Evolutionary conservation across 2,329 filamentous ascomycete genomes (phyloP).

Genomic region (Colletotrichum sp.): DNA sequence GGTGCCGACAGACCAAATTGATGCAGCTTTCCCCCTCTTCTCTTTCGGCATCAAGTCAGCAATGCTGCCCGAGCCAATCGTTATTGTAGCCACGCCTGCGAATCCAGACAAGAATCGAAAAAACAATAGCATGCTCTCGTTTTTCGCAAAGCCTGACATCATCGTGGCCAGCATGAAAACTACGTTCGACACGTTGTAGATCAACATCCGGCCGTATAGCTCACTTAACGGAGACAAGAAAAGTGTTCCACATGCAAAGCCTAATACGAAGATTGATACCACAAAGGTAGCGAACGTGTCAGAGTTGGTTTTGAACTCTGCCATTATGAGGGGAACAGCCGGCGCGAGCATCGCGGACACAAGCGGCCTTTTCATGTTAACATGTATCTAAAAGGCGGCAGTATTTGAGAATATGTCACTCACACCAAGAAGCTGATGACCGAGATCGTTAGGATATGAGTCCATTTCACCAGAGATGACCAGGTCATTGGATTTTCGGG

Average conservation of each 20-base stretch:
- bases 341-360: conserved; percentile 67
- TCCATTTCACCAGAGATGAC: conserved; percentile 40
- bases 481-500: conserved; percentile 59
- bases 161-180: conserved; percentile 39
- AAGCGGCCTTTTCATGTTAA: neutral
- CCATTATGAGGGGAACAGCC: conserved; percentile 65
- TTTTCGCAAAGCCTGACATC: conserved; percentile 55
- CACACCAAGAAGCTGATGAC: conserved; percentile 45
- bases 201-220: conserved; percentile 36
- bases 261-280: conserved; percentile 51
- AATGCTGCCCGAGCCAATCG: conserved; percentile 37
- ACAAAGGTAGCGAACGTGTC: conserved; percentile 64
- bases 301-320: conserved; percentile 61
- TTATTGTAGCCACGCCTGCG: conserved; percentile 66
- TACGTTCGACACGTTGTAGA: conserved; percentile 42
- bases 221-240: conserved; percentile 49
- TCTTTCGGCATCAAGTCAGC: conserved; percentile 17
- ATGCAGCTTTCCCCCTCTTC: conserved; percentile 41
- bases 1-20: conserved; percentile 46
- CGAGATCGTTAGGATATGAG: conserved; percentile 50
- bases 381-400: conserved; percentile 33
- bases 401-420: conserved; percentile 44
- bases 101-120: conserved; percentile 68
- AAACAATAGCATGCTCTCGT: conserved; percentile 54
- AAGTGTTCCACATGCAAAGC: conserved; percentile 47